phyloP scores from a whole-genome alignment of 768 basidiomycete species.

The Tubosaeta sp. region DNA sequence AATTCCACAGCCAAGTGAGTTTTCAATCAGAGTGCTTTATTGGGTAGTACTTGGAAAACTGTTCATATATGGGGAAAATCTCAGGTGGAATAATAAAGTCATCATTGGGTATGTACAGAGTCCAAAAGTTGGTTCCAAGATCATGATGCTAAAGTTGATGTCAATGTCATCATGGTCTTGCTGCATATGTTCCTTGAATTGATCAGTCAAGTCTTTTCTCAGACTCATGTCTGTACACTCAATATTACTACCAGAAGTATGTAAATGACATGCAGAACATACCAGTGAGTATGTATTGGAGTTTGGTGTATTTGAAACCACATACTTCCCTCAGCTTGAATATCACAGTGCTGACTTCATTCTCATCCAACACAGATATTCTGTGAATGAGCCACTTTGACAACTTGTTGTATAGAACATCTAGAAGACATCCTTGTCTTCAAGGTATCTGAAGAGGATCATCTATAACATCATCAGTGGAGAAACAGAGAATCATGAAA shows the following conservation, averaged over 20 bases:
- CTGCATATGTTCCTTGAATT: conserved; percentile 91
- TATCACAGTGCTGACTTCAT: conserved; percentile 97
- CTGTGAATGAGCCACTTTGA: conserved; percentile 89
- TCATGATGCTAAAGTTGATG: conserved; percentile 89
- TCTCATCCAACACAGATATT: conserved; percentile 92
- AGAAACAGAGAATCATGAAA: neutral
- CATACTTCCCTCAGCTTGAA: conserved; percentile 95
- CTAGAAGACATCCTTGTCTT: conserved; percentile 99
- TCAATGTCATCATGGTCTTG: conserved; percentile 82
- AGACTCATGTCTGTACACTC: conserved; percentile 82
- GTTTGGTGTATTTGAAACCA: conserved; percentile 93
- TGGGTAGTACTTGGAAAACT: conserved; percentile 91
- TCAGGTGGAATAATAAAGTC: conserved; percentile 89
- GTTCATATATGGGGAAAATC: conserved; percentile 81
- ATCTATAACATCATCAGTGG: conserved; percentile 51
- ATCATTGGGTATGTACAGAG: conserved; percentile 73
- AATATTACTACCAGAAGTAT: conserved; percentile 1
- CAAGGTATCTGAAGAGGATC: conserved; percentile 96
- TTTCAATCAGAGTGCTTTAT: conserved; percentile 92
- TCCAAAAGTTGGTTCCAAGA: conserved; percentile 98
- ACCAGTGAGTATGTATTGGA: conserved; percentile 97
- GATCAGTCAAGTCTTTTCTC: conserved; percentile 91
- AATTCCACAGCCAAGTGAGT: conserved; percentile 98
- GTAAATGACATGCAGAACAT: conserved; percentile 7
- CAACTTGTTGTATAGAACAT: conserved; percentile 97